Evolutionary conservation across 1,139 yeast species (phyloP), one percentile per base, ranked within the genome.

Genomic region (Kurtzmaniella natalensis): DNA sequence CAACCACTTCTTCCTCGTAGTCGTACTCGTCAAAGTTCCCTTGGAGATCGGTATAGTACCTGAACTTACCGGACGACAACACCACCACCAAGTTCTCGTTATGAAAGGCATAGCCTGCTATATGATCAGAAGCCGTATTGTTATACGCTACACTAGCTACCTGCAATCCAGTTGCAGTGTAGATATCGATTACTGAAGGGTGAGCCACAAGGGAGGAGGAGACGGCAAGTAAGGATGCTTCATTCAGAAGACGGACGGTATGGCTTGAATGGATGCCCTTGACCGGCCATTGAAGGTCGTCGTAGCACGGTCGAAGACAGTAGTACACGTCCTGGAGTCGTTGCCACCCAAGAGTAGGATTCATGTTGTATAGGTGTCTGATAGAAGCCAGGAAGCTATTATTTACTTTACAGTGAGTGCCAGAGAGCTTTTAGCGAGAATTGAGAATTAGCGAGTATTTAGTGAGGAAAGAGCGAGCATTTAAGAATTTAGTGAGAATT

Each of bases 1-100:
- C 18, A 3, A 25, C 18, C 7, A 18, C 17, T 13, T 25, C 23
- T 25, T 28, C 64, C 4, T 59, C 55, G 33, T 56, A 72, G 30
- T 42, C 36, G 41, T 59, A 53, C 42, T 81, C 86, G 32, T 72
- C 68, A 48, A 80, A 79, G 35, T 74, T 77, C 4, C 87, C 86
- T 23, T 75, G 75, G 41, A 84, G 77, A 45, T 85, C 89, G 32
- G 71, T 59, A 51, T 88, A 89, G 32, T 72, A 62, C 40, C 96
- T 62, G 27, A 74, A 75, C 24, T 66, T 64, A 2, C 87, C 72
- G 37, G 69, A 68, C 25, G 69, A 71, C 20, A 83, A 57, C 1
- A 86, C 73, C 7, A 87, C 74, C 14, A 82, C 58, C 37, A 88
- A 63, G 36, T 74, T 69, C 43, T 85, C 94, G 39, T 36, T 75